Evolutionary conservation across 495 filamentous ascomycete species (phyloP).

Genomic region (Rhypophila decipiens): DNA sequence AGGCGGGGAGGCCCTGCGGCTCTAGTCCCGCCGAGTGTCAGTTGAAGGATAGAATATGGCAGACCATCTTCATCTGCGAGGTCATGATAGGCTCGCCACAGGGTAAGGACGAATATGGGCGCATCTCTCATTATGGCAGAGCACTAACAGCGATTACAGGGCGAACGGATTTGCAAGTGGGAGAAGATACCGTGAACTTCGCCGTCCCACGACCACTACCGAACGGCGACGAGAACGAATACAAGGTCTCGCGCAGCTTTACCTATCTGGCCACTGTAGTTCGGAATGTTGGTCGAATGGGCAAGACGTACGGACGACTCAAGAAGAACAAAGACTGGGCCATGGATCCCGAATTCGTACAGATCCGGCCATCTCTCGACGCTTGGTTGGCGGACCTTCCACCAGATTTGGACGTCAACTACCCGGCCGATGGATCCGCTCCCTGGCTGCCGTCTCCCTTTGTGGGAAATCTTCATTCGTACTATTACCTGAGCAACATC

Average conservation of each 20-base stretch:
- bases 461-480: constrained; percentile 85
- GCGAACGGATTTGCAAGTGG: constrained; percentile 73
- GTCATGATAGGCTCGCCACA: constrained; percentile 93
- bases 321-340: constrained; percentile 87
- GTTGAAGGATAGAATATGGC: constrained; percentile 85
- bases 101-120: constrained; percentile 47
- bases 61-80: constrained; percentile 79
- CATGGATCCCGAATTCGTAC: constrained; percentile 74
- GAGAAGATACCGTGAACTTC: constrained; percentile 72
- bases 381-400: constrained; percentile 76
- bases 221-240: constrained; percentile 70
- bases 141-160: constrained; percentile 44
- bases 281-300: constrained; percentile 71
- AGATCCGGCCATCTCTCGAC: constrained; percentile 65
- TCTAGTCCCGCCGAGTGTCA: constrained; percentile 67
- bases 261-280: constrained; percentile 71
- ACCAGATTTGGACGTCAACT: constrained; percentile 68
- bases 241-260: constrained; percentile 73
- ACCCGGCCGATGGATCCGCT: constrained; percentile 69
- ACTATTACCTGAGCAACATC: constrained; percentile 83
- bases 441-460: constrained; percentile 89
- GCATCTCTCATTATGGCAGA: not conserved
- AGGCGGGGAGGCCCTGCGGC: constrained; percentile 61
- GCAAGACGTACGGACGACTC: constrained; percentile 65
- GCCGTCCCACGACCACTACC: constrained; percentile 54